Evolutionary conservation across 1,139 yeast species (phyloP).

Genomic region (Yamadazyma dushanensis): DNA sequence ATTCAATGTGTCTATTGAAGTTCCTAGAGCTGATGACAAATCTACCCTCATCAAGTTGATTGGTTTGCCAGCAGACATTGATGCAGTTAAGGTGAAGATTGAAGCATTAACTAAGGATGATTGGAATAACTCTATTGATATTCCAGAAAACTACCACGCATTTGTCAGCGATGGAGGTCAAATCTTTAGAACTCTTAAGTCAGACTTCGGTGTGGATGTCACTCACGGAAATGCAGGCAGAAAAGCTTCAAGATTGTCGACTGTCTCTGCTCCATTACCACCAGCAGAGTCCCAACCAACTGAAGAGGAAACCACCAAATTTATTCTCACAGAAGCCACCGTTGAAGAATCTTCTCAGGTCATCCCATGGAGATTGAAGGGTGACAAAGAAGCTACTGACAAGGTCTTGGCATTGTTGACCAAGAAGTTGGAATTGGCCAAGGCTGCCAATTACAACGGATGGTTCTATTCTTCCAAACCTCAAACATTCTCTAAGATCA

Average conservation of each 20-base stretch:
- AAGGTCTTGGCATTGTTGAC: conserved; percentile 39
- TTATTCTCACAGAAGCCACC: conserved; percentile 36
- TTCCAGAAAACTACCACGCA: conserved; percentile 60
- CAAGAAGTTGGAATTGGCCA: conserved; percentile 34
- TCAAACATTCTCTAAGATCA: conserved; percentile 51
- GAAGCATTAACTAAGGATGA: conserved; percentile 54
- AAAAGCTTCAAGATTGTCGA: conserved; percentile 53
- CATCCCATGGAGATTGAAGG: conserved; percentile 70
- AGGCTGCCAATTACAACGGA: conserved; percentile 31
- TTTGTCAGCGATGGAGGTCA: conserved; percentile 71
- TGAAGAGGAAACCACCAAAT: conserved; percentile 38
- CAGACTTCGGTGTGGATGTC: conserved; percentile 58
- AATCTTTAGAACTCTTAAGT: conserved; percentile 56
- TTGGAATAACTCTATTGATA: conserved; percentile 47
- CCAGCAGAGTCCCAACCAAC: conserved; percentile 52
- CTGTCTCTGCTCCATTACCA: conserved; percentile 43
- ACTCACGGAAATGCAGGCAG: conserved; percentile 57
- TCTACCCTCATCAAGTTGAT: conserved; percentile 46
- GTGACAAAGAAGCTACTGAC: conserved; percentile 40
- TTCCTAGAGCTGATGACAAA: conserved; percentile 64
- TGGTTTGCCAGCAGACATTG: conserved; percentile 67
- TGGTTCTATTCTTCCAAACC: conserved; percentile 42
- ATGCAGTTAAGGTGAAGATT: conserved; percentile 52
- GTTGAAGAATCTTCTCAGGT: conserved; percentile 26
- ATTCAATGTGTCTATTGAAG: conserved; percentile 59